Percentiles rank a stretch among this genome's conserved stretches.
These are phyloP conservation scores for Aspergillus aculeatus DNA, from an alignment of 2,329 filamentous ascomycete species.

Conservation along the genomic window DNA sequence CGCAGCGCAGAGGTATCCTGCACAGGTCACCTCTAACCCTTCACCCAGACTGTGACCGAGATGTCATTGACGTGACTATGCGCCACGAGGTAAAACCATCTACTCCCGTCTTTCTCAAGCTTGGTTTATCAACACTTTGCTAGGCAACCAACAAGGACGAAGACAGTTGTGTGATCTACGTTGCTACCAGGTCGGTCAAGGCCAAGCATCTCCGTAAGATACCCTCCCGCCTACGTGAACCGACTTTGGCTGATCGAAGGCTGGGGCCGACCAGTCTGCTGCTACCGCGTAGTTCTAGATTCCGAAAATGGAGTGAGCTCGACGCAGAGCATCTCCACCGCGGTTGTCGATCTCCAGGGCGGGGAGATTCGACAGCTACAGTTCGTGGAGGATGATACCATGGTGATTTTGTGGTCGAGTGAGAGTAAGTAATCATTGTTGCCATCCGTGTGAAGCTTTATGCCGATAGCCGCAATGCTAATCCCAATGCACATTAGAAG, in stretches of 20 bases:
- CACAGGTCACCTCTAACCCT: slow-evolving; percentile 59
- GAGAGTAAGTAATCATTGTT: slow-evolving; percentile 25
- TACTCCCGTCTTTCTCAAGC: too few species aligned
- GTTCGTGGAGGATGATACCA: slow-evolving; percentile 62
- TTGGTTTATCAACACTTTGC: slow-evolving; percentile 7
- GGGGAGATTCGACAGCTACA: slow-evolving; percentile 58
- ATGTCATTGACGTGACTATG: slow-evolving; percentile 59
- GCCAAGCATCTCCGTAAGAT: slow-evolving; percentile 34
- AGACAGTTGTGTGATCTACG: slow-evolving; percentile 32
- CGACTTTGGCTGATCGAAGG: slow-evolving; percentile 11
- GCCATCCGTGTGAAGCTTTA: neutral
- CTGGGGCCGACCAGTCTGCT: slow-evolving; percentile 48
- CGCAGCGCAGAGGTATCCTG: slow-evolving; percentile 66
- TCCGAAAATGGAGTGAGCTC: slow-evolving; percentile 62
- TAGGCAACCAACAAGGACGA: slow-evolving; percentile 26
- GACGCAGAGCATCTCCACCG: slow-evolving; percentile 31
- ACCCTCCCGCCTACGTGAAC: neutral
- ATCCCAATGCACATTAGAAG: slow-evolving; percentile 18
- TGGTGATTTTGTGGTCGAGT: slow-evolving; percentile 59
- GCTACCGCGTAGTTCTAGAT: slow-evolving; percentile 55
- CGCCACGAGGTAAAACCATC: slow-evolving; percentile 45
- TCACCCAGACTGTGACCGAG: slow-evolving; percentile 39
- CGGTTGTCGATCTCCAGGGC: slow-evolving; percentile 32
- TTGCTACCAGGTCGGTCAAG: slow-evolving; percentile 34
- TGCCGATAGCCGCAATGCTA: neutral